Conservation (phyloP, 495 filamentous ascomycete species). For the Penicillium atrosanguineum region DNA sequence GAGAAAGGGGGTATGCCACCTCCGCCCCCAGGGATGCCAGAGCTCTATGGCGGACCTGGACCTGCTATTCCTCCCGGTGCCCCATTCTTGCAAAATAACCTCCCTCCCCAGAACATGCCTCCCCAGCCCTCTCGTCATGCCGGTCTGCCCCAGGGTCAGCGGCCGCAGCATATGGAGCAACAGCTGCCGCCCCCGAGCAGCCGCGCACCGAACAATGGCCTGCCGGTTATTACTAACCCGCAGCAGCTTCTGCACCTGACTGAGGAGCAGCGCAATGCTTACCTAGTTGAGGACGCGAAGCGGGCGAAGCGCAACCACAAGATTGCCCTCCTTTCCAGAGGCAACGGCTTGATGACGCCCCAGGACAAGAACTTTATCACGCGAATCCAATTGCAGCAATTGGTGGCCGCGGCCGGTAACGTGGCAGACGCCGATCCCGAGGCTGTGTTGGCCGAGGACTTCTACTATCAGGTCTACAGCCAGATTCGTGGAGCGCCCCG, state of each 20-base stretch:
- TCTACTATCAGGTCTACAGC: slow-evolving; percentile 96
- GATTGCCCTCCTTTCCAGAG: slow-evolving; percentile 87
- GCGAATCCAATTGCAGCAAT: slow-evolving; percentile 92
- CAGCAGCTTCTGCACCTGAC: slow-evolving; percentile 73
- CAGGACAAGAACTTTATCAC: slow-evolving; percentile 99
- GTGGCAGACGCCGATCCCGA: slow-evolving; percentile 76
- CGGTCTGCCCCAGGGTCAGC: slow-evolving; percentile 24
- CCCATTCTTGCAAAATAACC: slow-evolving; percentile 40
- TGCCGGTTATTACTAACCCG: slow-evolving; percentile 62
- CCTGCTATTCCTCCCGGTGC: slow-evolving; percentile 37
- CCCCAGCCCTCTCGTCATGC: slow-evolving; percentile 31
- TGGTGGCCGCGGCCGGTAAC: slow-evolving; percentile 87
- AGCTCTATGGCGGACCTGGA: slow-evolving; percentile 42
- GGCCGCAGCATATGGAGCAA: slow-evolving; percentile 45
- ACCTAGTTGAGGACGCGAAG: slow-evolving; percentile 86
- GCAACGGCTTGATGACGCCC: slow-evolving; percentile 97
- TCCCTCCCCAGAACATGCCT: slow-evolving; percentile 33
- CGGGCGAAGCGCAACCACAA: slow-evolving; percentile 98
- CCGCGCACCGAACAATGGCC: slow-evolving; percentile 25
- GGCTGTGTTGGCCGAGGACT: slow-evolving; percentile 81
- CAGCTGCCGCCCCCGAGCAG: slow-evolving; percentile 29
- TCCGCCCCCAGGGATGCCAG: slow-evolving; percentile 44
- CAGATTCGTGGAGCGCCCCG: slow-evolving; percentile 87
- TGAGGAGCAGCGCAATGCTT: slow-evolving; percentile 75
- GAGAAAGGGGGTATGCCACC: slow-evolving; percentile 41